Base-by-base conservation (phyloP, 176 grass and related monocot genomes). In the Pontederia crassipes region DNA sequence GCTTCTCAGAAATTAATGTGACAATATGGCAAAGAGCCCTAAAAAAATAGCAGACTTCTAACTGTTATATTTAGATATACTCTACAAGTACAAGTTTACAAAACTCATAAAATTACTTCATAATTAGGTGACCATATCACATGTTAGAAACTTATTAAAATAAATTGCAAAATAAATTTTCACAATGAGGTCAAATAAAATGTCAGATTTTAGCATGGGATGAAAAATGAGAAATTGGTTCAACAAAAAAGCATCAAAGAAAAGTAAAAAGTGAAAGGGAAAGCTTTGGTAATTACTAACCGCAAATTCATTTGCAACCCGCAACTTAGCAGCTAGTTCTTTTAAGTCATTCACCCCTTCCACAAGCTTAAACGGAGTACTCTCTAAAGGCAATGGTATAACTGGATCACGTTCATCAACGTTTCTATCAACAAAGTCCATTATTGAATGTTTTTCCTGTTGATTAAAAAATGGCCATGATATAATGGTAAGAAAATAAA, bases 341-440 rank as follows among this genome's bases (percentile, higher is more conserved):
- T 28, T 65, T 51, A 98, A 81, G 45, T 83, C 87, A 68, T 98
- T 81, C 53, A 62, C 58, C 65, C 81, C 79, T 46, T 85, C 79
- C 40, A 98, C 84, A 28, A 92, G 81, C 15, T 79, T 98, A 83
- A 98, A 88, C 18, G 84, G 93, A 49, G 87, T 91, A 24, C 74
- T 66, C 63, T 83, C 84, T n/a, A 98, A 70, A 74, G 69, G 64
- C 46, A 71, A 66, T 62, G 87, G 93, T 64, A 83, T 82, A 64
- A 92, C 71, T 67, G 87, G 87, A 15, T 98, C 84, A 69, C 12
- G 55, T 78, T 88, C 77, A 55, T 74, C 67, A 80, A 69, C 17
- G 54, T 75, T 81, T 82, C 71, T 77, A 76, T 89, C 93, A 63
- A 98, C 45, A 67, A 98, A 98, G 72, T 88, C 77, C 52, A 76